These are phyloP conservation scores for Triglochin maritima DNA, from an alignment of 106 monocot species.

Conservation along the genomic window DNA sequence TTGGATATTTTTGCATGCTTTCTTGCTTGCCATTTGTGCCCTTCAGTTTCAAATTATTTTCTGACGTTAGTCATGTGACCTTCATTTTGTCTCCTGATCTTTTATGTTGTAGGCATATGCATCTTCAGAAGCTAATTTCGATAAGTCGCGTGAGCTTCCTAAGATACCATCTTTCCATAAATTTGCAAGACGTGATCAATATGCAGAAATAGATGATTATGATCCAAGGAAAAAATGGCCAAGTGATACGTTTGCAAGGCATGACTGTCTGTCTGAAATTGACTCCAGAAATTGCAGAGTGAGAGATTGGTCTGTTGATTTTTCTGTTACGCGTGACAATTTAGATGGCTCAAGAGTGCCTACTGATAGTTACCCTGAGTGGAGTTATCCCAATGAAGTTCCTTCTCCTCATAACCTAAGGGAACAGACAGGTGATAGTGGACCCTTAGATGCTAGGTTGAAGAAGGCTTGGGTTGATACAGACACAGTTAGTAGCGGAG, in stretches of 20 bases:
- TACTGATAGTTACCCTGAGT: constrained; percentile 30
- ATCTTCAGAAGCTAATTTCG: constrained; percentile 62
- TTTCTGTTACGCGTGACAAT: constrained; percentile 38
- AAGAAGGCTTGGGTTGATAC: constrained; percentile 93
- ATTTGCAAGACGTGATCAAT: constrained; percentile 76
- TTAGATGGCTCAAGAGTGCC: constrained; percentile 40
- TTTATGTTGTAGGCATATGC: constrained; percentile 68
- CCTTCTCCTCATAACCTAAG: constrained; percentile 26
- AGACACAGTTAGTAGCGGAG: constrained; percentile 54
- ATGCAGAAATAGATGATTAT: constrained; percentile 49
- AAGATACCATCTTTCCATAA: constrained; percentile 98
- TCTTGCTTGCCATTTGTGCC: neutral
- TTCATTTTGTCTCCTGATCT: neutral
- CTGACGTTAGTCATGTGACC: neutral
- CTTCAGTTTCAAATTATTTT: neutral
- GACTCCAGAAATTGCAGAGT: constrained; percentile 80
- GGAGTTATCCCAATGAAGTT: constrained; percentile 45
- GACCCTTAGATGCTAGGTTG: constrained; percentile 46
- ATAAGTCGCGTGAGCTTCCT: constrained; percentile 52
- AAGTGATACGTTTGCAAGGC: constrained; percentile 35
- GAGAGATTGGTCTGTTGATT: constrained; percentile 69
- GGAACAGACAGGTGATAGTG: constrained; percentile 69
- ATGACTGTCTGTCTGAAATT: constrained; percentile 83
- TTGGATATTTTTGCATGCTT: constrained; percentile 1
- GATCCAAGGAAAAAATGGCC: constrained; percentile 40